Evolutionary conservation across 371 early-diverging fungal genomes (phyloP), one percentile per base, ranked within the genome.

Genomic region (Mortierella sp.): DNA sequence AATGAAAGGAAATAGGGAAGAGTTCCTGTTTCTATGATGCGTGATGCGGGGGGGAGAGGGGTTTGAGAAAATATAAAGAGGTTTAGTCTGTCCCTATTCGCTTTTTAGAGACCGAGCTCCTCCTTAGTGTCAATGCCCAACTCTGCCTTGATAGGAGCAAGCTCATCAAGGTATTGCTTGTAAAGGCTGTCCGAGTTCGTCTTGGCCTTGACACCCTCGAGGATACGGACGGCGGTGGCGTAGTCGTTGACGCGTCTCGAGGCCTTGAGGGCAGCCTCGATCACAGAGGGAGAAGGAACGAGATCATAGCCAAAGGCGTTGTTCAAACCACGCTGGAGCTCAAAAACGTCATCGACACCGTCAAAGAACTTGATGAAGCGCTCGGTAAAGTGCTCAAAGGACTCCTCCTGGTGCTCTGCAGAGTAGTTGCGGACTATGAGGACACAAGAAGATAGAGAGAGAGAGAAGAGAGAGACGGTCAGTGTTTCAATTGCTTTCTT

Each of bases 321-420:
- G 92, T 97, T 97, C 77, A 98, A 89, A 53, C 97, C 97, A 75
- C 97, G 92, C 88, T 97, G 96, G 57, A 98, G 89, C 87, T 98
- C 98, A 81, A 96, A 97, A 75, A 94, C 90, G 86, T 98, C 98
- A 68, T 96, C 95, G 60, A 92, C 93, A 73, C 89, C 89, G 71
- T 94, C 91, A 83, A 98, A 98, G 88, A 93, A 94, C 84, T 90
- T 90, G 80, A 92, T 90, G 66, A 93, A 94, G 65, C 94, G 92
- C 71, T 87, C 89, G 43, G 89, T 92, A 84, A 91, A 93, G 53
- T 90, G 88, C 82, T 94, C 95, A 71, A 88, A 94, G 62, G 93
- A 87, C 80, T 93, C 93, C 66, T 92, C 92, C 66, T 88, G 86
- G 80, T 91, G 91, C 58, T 84, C 89, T 56, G 88, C 82, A 60